A percentile compares a stretch with the other conserved stretches of the same genome.
These are phyloP conservation scores for Chaetomium globosum DNA, from an alignment of 2,329 filamentous ascomycete genomes.

Conservation along the genomic window DNA sequence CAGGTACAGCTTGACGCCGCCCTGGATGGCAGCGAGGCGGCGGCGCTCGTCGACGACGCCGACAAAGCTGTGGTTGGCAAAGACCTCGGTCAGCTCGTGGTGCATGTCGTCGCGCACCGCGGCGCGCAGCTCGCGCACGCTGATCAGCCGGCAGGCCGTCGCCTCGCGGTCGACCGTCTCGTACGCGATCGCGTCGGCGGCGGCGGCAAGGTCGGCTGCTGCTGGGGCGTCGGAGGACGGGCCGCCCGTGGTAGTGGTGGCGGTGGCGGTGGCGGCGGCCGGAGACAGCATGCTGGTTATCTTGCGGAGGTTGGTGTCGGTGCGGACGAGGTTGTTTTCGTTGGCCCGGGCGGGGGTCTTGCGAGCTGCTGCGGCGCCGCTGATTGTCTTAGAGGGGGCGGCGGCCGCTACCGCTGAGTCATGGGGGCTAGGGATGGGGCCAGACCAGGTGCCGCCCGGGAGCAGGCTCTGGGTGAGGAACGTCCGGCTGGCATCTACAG, in stretches of 20 bases:
- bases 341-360: constrained; percentile 60
- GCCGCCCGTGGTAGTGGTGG: constrained; percentile 40
- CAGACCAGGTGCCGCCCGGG: constrained; percentile 58
- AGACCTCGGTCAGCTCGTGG: constrained; percentile 80
- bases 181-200: constrained; percentile 63
- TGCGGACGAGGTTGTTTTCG: constrained; percentile 87
- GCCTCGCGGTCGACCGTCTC: constrained; percentile 70
- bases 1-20: constrained; percentile 87
- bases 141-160: constrained; percentile 73
- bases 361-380: constrained; percentile 44
- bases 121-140: constrained; percentile 80
- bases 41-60: constrained; percentile 86
- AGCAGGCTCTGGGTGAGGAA: constrained; percentile 93
- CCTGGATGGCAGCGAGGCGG: constrained; percentile 88
- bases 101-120: constrained; percentile 82
- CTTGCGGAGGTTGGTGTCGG: constrained; percentile 84
- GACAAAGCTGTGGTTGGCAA: constrained; percentile 87
- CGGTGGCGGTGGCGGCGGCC: constrained; percentile 47
- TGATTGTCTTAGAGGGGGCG: constrained; percentile 43
- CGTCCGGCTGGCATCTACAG: constrained; percentile 89
- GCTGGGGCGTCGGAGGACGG: constrained; percentile 37
- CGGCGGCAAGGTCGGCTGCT: no score
- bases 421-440: constrained; percentile 35
- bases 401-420: constrained; percentile 36
- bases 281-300: constrained; percentile 94